Evolutionary conservation across 106 monocot species (phyloP).

Genomic region (Allium fistulosum): DNA sequence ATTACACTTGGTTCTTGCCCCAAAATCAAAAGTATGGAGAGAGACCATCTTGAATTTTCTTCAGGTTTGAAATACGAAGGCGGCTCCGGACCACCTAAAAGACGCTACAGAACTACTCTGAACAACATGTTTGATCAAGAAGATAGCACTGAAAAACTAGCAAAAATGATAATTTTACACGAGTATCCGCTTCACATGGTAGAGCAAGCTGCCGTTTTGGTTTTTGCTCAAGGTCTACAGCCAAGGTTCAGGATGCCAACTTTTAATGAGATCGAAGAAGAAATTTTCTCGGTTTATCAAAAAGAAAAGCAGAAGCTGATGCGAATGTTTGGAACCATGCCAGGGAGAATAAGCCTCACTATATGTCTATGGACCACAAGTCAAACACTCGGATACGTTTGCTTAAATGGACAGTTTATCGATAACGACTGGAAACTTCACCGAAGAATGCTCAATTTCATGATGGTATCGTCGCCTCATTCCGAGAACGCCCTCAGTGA

Average conservation of each 20-base stretch:
- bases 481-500: slow-evolving; percentile 88
- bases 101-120: slow-evolving; percentile 45
- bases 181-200: slow-evolving; percentile 88
- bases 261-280: slow-evolving; percentile 40
- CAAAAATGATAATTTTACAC: slow-evolving; percentile 89
- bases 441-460: slow-evolving; percentile 77
- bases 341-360: slow-evolving; percentile 72
- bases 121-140: slow-evolving; percentile 67
- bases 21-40: slow-evolving; percentile 56
- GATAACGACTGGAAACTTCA: slow-evolving; percentile 71
- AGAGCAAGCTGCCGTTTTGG: slow-evolving; percentile 50
- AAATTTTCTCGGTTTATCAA: slow-evolving; percentile 60
- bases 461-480: slow-evolving; percentile 84
- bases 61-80: slow-evolving; percentile 32
- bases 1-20: slow-evolving; percentile 76
- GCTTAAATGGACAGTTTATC: slow-evolving; percentile 67
- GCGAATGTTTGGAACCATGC: slow-evolving; percentile 37
- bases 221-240: slow-evolving; percentile 69
- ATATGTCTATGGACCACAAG: slow-evolving; percentile 76
- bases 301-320: slow-evolving; percentile 55
- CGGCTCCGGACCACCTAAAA: slow-evolving; percentile 46
- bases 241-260: slow-evolving; percentile 65
- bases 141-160: slow-evolving; percentile 41
- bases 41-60: slow-evolving; percentile 41
- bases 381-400: slow-evolving; percentile 88